Evolutionary conservation across 2,329 filamentous ascomycete genomes (phyloP), one percentile per base, ranked within the genome.

Genomic region (Tolypocladium amazonense): DNA sequence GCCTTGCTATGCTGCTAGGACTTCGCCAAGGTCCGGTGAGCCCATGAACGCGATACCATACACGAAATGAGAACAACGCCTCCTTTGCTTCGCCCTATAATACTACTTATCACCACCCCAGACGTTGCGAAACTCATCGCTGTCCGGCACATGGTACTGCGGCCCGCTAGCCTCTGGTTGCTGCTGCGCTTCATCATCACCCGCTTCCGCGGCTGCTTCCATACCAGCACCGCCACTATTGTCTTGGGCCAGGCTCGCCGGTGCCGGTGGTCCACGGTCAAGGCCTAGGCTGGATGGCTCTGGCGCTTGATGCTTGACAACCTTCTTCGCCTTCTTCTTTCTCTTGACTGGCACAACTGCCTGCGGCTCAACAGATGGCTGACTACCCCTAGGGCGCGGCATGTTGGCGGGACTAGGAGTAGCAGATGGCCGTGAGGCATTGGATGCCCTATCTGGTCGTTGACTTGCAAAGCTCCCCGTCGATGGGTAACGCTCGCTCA

Each of bases 401-500:
- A 50, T 23, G 35, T 41, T 30, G 59, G 27, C 61, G n/a, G 57
- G 55, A 38, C 47, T 58, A 18, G 62, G 58, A 18, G 61, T 58
- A 23, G 64, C 59, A 23, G 65, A 64, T 3, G 66, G 67, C 39
- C 64, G 64, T 4, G 65, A 59, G 30, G 68, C 60, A 33, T 65
- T 57, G 33, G 65, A 66, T 9, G 62, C 62, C 39, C 63, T 65
- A 20, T 65, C 67, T 33, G 69, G 65, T 25, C 71, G 70, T 23
- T 67, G 65, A 9, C 66, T 63, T 25, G 67, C 67, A 57, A 68
- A 67, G 54, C 66, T 69, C 37, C 65, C 68, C 30, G 68, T 65
- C 14, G 71, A 72, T 18, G 75, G 62, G 60, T 87, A 89, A 63
- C 88, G 81, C 61, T 92, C 88, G 59, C 85, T 81, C 37, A 87